Evolutionary conservation across 2,329 filamentous ascomycete species (phyloP), one percentile per base, ranked within the genome.

Genomic region (Penicillium sp.): DNA sequence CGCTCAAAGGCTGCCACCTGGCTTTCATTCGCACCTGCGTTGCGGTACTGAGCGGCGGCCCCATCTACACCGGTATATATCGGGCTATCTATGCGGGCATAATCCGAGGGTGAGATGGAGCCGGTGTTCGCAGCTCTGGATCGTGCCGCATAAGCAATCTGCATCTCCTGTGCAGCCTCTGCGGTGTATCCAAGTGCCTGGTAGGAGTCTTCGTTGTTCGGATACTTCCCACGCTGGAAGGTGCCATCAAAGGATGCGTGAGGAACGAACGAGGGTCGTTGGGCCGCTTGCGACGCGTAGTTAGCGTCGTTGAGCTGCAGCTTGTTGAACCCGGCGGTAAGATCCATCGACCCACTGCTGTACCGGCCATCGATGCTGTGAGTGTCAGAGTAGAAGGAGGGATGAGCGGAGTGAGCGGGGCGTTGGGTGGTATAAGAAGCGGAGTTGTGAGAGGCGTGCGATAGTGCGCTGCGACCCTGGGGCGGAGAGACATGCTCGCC

Each of bases 1-100:
- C 73, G 72, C 48, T 79, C 75, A 26, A 78, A 62, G 19, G 73
- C 61, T 2, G 66, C 70, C 24, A 69, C 61, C 55, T 75, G 75
- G 15, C 66, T 71, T 31, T 72, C 71, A 19, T 64, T 66, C 28
- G 68, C 69, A 26, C 73, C 19, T 24, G 19, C 70, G 52, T 72
- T 67, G 58, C 75, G 65, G 60, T 73, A 60, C 56, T 71, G 72
- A 4, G 72, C 67, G 3, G 74, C 66, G 2, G 74, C 71, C 22
- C 69, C 76, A 38, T 71, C 69, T 6, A 69, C 62, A 4, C 70
- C 67, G 3, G 73, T 68, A 57, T 78, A 77, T 56, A 74, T 73
- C 0, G 69, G 63, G 50, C 65, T 69, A 15, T 67, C 67, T 21
- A 75, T 69, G 53, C 75, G 72, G 28, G 71, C 66, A 46, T 72